These are phyloP conservation scores for Verticillium klebahnii DNA, from an alignment of 2,329 filamentous ascomycete genomes.

Conservation along the genomic window DNA sequence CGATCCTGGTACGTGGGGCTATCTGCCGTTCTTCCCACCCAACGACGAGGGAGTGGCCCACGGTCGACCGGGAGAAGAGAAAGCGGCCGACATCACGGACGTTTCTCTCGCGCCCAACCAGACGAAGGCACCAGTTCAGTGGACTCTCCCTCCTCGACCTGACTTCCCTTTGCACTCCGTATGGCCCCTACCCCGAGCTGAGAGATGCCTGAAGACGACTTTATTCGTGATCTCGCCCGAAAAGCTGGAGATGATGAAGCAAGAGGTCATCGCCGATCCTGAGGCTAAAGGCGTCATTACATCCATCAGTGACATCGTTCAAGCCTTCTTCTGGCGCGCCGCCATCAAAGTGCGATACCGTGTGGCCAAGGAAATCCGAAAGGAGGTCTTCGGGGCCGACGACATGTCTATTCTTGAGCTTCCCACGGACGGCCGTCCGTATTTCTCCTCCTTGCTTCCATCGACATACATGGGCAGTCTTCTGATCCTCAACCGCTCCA, in stretches of 20 bases:
- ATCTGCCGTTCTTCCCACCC: neutral
- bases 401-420: slow-evolving; percentile 27
- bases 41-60: no score
- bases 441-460: slow-evolving; percentile 22
- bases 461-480: slow-evolving; percentile 22
- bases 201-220: slow-evolving; percentile 20
- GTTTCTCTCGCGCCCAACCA: neutral
- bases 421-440: slow-evolving; percentile 23
- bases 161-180: slow-evolving; percentile 18
- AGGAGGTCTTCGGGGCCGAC: slow-evolving; percentile 14
- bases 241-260: slow-evolving; percentile 21
- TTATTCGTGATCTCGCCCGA: slow-evolving; percentile 24
- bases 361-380: slow-evolving; percentile 18
- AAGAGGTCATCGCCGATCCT: slow-evolving; percentile 19
- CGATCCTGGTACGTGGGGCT: neutral
- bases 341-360: slow-evolving; percentile 27
- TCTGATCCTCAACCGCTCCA: slow-evolving; percentile 21
- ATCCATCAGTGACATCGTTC: slow-evolving; percentile 31
- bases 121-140: neutral
- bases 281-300: slow-evolving; percentile 16
- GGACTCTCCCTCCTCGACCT: slow-evolving; percentile 15
- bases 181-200: slow-evolving; percentile 23
- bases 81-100: neutral
- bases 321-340: slow-evolving; percentile 34
- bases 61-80: neutral